phyloP scores from a whole-genome alignment of 306 rosid genomes.

The Malus asiatica region DNA sequence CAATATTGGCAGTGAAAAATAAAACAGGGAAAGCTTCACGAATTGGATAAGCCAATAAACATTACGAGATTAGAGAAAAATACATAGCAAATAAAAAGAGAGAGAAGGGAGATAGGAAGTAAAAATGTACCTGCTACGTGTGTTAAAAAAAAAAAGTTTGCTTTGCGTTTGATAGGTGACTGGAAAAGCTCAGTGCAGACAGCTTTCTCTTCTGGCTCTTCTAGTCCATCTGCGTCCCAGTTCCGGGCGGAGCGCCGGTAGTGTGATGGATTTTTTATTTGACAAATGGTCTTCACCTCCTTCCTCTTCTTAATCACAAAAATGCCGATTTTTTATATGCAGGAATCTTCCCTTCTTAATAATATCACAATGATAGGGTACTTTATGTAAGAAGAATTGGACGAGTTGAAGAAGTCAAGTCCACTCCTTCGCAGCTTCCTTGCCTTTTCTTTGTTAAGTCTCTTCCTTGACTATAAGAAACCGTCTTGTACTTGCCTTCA shows the following conservation, averaged over 20 bases:
- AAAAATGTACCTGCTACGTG: background rate
- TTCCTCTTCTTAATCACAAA: too few relatives aligned
- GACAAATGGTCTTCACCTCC: too few relatives aligned
- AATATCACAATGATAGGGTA: background rate
- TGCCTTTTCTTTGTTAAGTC: background rate
- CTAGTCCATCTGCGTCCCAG: too few relatives aligned
- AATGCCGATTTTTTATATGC: too few relatives aligned
- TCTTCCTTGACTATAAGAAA: background rate
- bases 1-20: too few relatives aligned
- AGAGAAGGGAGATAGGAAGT: background rate
- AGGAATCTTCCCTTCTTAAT: too few relatives aligned
- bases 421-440: background rate
- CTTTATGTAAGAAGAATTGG: background rate
- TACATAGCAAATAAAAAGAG: background rate
- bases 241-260: too few relatives aligned
- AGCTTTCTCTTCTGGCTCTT: too few relatives aligned
- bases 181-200: background rate
- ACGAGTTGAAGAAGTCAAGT: background rate
- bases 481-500: background rate
- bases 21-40: too few relatives aligned
- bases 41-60: too few relatives aligned
- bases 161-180: background rate
- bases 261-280: too few relatives aligned
- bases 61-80: background rate
- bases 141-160: too few relatives aligned